phyloP scores from a whole-genome alignment of 331 rosid species.

The Quercus tomentella region DNA sequence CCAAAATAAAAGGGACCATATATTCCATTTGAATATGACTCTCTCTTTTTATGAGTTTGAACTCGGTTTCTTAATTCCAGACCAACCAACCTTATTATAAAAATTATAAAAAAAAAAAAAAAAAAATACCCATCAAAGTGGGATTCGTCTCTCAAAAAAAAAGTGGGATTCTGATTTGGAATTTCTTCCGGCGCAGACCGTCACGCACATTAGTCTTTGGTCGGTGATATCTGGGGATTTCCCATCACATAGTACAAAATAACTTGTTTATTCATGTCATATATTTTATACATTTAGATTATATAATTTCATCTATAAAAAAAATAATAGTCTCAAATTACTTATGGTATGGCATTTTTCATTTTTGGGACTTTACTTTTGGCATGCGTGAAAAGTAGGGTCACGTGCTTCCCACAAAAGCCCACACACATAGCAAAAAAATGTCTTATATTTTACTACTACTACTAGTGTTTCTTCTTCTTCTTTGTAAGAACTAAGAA shows the following conservation, averaged over 20 bases:
- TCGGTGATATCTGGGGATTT: constrained; percentile 12
- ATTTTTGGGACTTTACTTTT: constrained; percentile 40
- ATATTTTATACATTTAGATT: too few species aligned
- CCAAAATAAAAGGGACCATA: constrained; percentile 22
- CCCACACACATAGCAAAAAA: constrained; percentile 7
- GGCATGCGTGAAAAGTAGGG: constrained; percentile 87
- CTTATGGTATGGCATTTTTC: constrained; percentile 25
- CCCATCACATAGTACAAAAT: not conserved
- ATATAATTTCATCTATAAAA: not conserved
- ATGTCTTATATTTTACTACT: not conserved
- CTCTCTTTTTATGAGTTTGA: not conserved
- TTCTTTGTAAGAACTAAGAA: not conserved
- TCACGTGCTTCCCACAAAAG: constrained; percentile 75
- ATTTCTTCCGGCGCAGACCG: constrained; percentile 29
- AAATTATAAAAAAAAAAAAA: not conserved
- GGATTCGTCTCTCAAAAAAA: too few species aligned
- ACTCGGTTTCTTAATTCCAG: constrained; percentile 33
- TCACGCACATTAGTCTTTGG: constrained; percentile 26
- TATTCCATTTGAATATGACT: not conserved
- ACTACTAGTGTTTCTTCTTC: not conserved
- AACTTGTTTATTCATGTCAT: too few species aligned
- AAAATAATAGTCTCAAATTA: not conserved
- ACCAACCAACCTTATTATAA: not conserved
- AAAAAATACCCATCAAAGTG: not conserved
- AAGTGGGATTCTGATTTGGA: not conserved